Evolutionary conservation across 108 stramenopile species (phyloP).

Genomic region (Stephanodiscus minutulus): DNA sequence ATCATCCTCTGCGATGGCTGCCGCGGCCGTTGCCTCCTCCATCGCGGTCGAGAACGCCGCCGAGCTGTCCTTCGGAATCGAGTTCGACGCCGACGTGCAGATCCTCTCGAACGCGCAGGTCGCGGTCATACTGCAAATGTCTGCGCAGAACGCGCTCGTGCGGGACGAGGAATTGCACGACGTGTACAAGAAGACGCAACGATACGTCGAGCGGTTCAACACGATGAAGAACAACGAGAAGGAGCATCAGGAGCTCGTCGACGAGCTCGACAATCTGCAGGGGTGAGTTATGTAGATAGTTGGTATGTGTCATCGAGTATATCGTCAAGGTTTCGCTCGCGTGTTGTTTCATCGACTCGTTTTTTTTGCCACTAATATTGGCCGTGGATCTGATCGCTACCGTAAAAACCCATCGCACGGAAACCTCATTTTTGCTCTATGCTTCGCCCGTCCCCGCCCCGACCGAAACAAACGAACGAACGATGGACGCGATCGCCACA

Average conservation of each 20-base stretch:
- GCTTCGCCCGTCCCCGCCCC: no score
- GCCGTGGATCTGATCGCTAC: neutral
- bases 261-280: slow-evolving; percentile 89
- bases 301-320: no score
- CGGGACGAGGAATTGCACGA: slow-evolving; percentile 86
- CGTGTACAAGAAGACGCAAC: slow-evolving; percentile 86
- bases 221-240: slow-evolving; percentile 91
- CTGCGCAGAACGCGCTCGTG: slow-evolving; percentile 70
- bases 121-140: slow-evolving; percentile 83
- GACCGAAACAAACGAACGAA: neutral
- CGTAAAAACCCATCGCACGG: no score
- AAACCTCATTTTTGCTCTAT: no score
- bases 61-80: slow-evolving; percentile 78
- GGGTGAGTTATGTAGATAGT: no score
- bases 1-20: neutral
- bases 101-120: slow-evolving; percentile 88
- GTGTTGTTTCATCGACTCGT: slow-evolving; percentile 6
- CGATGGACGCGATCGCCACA: no score
- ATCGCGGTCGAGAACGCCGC: slow-evolving; percentile 74
- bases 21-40: no score
- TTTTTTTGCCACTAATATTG: neutral
- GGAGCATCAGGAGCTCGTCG: slow-evolving; percentile 83
- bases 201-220: slow-evolving; percentile 86
- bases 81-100: slow-evolving; percentile 85
- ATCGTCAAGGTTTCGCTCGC: no score